Evolutionary conservation across 371 early-diverging fungal species (phyloP).

Genomic region (Rhizopus delemar): DNA sequence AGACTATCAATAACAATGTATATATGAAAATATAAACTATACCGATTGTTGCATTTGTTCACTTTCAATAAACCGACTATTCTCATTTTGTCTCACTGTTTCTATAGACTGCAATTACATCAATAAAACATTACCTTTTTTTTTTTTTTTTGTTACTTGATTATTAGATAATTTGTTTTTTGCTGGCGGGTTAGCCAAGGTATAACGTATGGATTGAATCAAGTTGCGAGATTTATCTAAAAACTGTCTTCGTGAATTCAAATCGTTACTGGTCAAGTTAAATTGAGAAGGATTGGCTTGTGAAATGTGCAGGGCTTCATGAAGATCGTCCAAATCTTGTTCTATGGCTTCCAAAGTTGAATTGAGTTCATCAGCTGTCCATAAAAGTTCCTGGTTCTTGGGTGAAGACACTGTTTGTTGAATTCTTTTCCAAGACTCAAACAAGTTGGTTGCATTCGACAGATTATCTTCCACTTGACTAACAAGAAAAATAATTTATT

Average conservation of each 20-base stretch:
- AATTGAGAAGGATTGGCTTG: conserved; percentile 55
- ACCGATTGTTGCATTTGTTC: conserved; percentile 44
- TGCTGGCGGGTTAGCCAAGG: conserved; percentile 41
- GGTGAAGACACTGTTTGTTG: conserved; percentile 64
- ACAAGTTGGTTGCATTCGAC: conserved; percentile 49
- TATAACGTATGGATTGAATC: conserved; percentile 42
- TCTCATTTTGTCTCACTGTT: conserved; percentile 31
- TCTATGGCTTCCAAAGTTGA: conserved; percentile 50
- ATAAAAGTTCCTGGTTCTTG: conserved; percentile 61
- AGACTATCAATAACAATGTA: background rate
- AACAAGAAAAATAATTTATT: background rate
- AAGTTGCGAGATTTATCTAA: conserved; percentile 46
- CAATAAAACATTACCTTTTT: background rate
- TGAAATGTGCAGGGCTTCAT: conserved; percentile 57
- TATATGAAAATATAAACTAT: conserved; percentile 6
- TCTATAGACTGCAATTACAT: conserved; percentile 10
- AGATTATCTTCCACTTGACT: conserved; percentile 61
- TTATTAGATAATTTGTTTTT: conserved; percentile 21
- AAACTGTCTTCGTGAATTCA: conserved; percentile 51
- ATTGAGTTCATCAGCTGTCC: conserved; percentile 62
- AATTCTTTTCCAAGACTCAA: conserved; percentile 63
- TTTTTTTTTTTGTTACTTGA: conserved; percentile 10
- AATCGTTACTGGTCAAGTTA: conserved; percentile 46
- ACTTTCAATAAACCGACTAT: conserved; percentile 43
- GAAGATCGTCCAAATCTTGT: conserved; percentile 62